Percentiles rank a stretch among this genome's conserved stretches.
phyloP scores from a whole-genome alignment of 2,329 filamentous ascomycete genomes.

The Colletotrichum tanaceti region DNA sequence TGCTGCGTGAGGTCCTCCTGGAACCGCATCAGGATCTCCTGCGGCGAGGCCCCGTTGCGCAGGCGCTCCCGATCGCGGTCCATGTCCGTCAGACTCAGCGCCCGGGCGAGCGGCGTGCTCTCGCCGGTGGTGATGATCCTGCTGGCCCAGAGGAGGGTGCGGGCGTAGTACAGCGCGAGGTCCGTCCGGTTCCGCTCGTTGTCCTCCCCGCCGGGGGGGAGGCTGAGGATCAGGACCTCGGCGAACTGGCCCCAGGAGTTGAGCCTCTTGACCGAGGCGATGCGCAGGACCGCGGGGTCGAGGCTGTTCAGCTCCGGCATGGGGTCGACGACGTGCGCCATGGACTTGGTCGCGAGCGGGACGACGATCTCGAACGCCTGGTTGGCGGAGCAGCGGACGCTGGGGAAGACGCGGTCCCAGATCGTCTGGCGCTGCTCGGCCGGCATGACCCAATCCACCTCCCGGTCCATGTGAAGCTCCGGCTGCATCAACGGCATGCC shows the following conservation, averaged over 20 bases:
- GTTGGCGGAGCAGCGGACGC: background rate
- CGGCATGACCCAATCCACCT: background rate
- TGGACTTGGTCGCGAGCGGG: background rate
- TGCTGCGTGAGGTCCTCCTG: background rate
- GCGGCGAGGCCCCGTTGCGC: background rate
- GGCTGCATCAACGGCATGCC: background rate
- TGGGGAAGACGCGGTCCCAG: slow-evolving; percentile 1
- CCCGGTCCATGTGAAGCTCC: background rate
- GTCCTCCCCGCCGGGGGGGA: background rate
- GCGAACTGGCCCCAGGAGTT: background rate
- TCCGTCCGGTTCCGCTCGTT: background rate
- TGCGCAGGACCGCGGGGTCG: background rate
- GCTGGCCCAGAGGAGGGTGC: background rate
- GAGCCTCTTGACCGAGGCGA: background rate
- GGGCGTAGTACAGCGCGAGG: background rate
- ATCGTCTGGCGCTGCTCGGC: background rate
- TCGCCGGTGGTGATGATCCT: background rate
- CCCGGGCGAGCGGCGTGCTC: background rate
- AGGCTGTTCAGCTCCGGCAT: too few relatives aligned
- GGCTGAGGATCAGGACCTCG: background rate
- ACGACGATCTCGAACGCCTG: background rate
- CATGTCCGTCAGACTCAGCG: background rate
- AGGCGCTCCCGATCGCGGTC: too few relatives aligned
- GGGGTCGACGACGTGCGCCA: background rate
- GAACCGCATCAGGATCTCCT: too few relatives aligned